Percentiles rank a stretch among this genome's conserved stretches.
These are phyloP conservation scores for Nothophaeocryptopus gaeumannii DNA, from an alignment of 2,329 filamentous ascomycete genomes.

Conservation along the genomic window DNA sequence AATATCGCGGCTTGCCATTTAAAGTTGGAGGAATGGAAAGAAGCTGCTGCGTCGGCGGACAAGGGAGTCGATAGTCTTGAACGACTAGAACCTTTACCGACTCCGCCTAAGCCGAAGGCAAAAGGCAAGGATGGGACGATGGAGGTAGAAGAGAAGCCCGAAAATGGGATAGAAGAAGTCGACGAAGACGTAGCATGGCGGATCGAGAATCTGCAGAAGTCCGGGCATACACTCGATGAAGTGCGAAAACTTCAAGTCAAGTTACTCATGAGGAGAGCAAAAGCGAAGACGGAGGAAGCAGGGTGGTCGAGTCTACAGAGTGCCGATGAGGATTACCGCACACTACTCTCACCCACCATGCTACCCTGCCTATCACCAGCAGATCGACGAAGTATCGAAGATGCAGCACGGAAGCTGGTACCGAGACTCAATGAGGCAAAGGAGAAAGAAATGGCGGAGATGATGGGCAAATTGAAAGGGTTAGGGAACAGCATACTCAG, in stretches of 20 bases:
- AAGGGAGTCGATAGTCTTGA: slow-evolving; percentile 71
- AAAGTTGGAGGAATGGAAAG: slow-evolving; percentile 81
- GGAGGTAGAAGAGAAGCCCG: slow-evolving; percentile 29
- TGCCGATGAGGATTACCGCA: slow-evolving; percentile 76
- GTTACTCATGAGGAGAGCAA: slow-evolving; percentile 74
- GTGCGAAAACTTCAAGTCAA: slow-evolving; percentile 77
- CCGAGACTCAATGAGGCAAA: slow-evolving; percentile 71
- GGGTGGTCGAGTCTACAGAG: slow-evolving; percentile 79
- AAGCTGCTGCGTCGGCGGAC: slow-evolving; percentile 71
- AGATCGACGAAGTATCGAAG: slow-evolving; percentile 66
- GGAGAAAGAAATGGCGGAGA: slow-evolving; percentile 85
- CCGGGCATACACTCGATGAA: slow-evolving; percentile 54
- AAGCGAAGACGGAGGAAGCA: slow-evolving; percentile 66
- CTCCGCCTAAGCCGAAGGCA: slow-evolving; percentile 24
- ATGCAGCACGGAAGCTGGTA: slow-evolving; percentile 65
- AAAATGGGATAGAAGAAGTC: slow-evolving; percentile 50
- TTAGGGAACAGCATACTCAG: slow-evolving; percentile 88
- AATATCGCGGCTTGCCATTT: slow-evolving; percentile 89
- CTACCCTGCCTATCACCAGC: slow-evolving; percentile 61
- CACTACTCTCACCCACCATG: slow-evolving; percentile 47
- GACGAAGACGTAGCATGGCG: slow-evolving; percentile 44
- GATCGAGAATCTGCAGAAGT: slow-evolving; percentile 43
- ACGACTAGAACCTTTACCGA: slow-evolving; percentile 51
- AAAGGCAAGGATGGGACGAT: slow-evolving; percentile 23
- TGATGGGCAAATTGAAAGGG: slow-evolving; percentile 95